A percentile compares a stretch with the other conserved stretches of the same genome.
Conservation (phyloP, 75 land plant genomes). For the Chamaecyparis obtusa region DNA sequence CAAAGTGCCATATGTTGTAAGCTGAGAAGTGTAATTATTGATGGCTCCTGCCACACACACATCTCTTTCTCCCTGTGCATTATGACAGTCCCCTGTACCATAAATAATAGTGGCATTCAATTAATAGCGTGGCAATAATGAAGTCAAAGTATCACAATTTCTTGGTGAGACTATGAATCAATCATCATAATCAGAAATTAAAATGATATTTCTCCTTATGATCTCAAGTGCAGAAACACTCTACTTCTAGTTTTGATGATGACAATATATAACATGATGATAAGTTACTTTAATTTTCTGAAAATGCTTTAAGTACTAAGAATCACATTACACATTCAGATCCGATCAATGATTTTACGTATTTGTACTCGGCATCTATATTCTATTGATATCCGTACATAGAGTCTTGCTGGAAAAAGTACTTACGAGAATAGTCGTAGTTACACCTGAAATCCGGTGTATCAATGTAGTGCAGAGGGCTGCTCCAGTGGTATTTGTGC, state of each 20-base stretch:
- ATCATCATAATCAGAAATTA: not conserved
- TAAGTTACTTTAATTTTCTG: not conserved
- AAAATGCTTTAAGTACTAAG: not conserved
- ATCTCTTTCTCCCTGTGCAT: conserved; percentile 24
- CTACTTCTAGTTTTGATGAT: not conserved
- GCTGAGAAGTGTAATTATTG: conserved; percentile 52
- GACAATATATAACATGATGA: not conserved
- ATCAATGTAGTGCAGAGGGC: conserved; percentile 73
- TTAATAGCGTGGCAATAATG: too few relatives aligned
- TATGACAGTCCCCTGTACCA: conserved; percentile 50
- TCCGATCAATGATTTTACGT: not conserved
- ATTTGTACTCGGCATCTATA: not conserved
- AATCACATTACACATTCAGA: not conserved
- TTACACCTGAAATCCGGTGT: conserved; percentile 78
- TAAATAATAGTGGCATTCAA: not conserved
- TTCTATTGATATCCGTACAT: not conserved
- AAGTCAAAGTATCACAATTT: not conserved
- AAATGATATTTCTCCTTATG: not conserved
- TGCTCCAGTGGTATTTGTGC: conserved; percentile 70
- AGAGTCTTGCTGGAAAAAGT: not conserved
- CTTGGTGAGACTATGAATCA: not conserved
- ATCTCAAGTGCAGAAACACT: not conserved
- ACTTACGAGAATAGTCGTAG: conserved; percentile 59
- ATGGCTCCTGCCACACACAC: conserved; percentile 57
- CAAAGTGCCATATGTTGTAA: conserved; percentile 19